Evolutionary conservation across 257 asterid species (phyloP), one percentile per base, ranked within the genome.

Genomic region (Nicotiana noctiflora): DNA sequence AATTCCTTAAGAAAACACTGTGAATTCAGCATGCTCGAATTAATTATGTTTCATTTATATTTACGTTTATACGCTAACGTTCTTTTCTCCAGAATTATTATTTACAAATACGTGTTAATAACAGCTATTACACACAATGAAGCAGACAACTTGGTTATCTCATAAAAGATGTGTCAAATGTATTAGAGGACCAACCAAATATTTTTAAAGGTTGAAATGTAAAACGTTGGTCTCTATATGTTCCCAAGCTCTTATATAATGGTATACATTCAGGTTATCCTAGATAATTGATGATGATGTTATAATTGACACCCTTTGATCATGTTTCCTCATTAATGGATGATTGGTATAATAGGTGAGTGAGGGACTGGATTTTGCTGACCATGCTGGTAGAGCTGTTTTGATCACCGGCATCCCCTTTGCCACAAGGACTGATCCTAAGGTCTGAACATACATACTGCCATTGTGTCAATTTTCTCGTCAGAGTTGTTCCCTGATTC

Each of bases 331-430:
- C 65, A 46, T 66, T 63, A 53, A 34, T 31, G 55, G 31, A 63
- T 40, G 32, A 29, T 68, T 75, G 23, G 27, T 82, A 56, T 79
- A 63, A 57, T 83, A 95, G 99, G 99, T 93, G 82, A 95, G 99
- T 84, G 99, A 95, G 90, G 99, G 99, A 83, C 81, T 95, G 87
- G 99, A 95, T 85, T 95, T 95, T 89, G 98, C 98, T 81, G 99
- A 95, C 81, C 95, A 90, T 81, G 97, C 99, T 83, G 99, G 99
- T 83, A 93, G 99, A 85, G 99, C 99, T 77, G 99, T 95, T 84
- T 88, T 93, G 81, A 81, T 93, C 87, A 95, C 97, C 81, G 99
- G 99, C 81, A 85, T 95, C 85, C 99, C 99, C 61, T 95, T 93
- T 84, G 95, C 97, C 77, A 89, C 97, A 74, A 72, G 90, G 91